phyloP scores from a whole-genome alignment of 1,284 basidiomycete genomes.

The Peniophora sp. region DNA sequence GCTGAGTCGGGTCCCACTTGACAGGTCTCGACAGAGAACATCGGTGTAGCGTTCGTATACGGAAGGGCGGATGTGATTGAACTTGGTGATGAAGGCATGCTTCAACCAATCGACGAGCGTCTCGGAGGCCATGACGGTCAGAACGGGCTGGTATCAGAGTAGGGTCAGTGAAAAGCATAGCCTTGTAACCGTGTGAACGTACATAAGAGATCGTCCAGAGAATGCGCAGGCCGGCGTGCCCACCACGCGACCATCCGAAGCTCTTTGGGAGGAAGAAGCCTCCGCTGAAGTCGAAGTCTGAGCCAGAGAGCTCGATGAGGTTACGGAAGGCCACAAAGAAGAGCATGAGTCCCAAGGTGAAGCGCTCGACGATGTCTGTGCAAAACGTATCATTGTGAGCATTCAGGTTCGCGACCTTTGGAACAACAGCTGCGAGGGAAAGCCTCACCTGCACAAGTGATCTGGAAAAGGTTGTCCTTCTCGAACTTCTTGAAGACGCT shows the following conservation, averaged over 20 bases:
- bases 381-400: background rate
- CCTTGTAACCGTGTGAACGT: constrained; percentile 18
- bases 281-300: constrained; percentile 71
- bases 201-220: constrained; percentile 90
- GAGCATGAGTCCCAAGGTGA: constrained; percentile 90
- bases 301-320: constrained; percentile 89
- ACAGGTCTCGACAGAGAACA: constrained; percentile 90
- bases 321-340: constrained; percentile 90
- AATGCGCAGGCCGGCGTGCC: constrained; percentile 44
- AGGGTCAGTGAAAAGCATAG: background rate
- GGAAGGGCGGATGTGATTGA: constrained; percentile 90
- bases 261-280: constrained; percentile 75
- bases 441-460: constrained; percentile 85
- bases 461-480: constrained; percentile 99
- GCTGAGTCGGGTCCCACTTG: constrained; percentile 69
- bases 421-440: background rate
- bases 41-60: constrained; percentile 97
- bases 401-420: background rate
- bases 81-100: constrained; percentile 99
- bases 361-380: constrained; percentile 95
- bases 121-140: constrained; percentile 89
- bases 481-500: constrained; percentile 99
- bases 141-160: constrained; percentile 58
- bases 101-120: constrained; percentile 98
- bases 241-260: constrained; percentile 74